phyloP scores from a whole-genome alignment of 257 asterid genomes.

The Solanum commersonii region DNA sequence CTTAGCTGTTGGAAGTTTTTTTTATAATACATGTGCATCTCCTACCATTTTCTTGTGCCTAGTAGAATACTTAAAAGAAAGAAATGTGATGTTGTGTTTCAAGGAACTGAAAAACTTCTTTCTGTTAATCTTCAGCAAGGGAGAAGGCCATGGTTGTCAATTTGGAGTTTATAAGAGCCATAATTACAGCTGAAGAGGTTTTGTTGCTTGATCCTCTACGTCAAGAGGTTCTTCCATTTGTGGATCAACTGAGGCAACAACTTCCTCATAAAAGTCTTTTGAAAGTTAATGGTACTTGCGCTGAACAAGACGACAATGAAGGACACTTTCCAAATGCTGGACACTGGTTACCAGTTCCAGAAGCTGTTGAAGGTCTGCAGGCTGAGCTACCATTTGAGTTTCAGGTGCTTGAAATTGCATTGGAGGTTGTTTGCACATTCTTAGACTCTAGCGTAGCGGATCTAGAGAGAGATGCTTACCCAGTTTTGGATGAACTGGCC shows the following conservation, averaged over 20 bases:
- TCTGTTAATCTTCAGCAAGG: slow-evolving; percentile 54
- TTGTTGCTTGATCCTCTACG: slow-evolving; percentile 88
- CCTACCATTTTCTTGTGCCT: background rate
- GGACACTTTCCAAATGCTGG: slow-evolving; percentile 41
- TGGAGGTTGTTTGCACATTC: slow-evolving; percentile 83
- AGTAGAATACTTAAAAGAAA: background rate
- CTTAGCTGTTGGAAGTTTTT: background rate
- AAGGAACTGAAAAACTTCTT: background rate
- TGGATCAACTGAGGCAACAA: slow-evolving; percentile 87
- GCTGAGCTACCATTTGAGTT: slow-evolving; percentile 97
- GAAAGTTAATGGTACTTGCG: slow-evolving; percentile 14
- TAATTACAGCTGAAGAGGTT: slow-evolving; percentile 91
- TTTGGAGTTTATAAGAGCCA: slow-evolving; percentile 88
- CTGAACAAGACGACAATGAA: slow-evolving; percentile 44
- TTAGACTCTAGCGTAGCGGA: slow-evolving; percentile 77
- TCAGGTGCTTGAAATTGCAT: slow-evolving; percentile 93
- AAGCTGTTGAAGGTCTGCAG: slow-evolving; percentile 66
- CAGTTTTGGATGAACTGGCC: slow-evolving; percentile 91
- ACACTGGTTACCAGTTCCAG: slow-evolving; percentile 54
- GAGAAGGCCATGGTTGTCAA: slow-evolving; percentile 97
- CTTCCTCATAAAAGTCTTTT: slow-evolving; percentile 40
- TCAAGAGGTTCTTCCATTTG: slow-evolving; percentile 96
- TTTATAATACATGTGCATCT: background rate
- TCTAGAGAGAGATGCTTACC: slow-evolving; percentile 93
- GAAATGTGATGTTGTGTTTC: background rate